phyloP scores from a whole-genome alignment of 2,329 filamentous ascomycete species.

The Fusarium sp. region DNA sequence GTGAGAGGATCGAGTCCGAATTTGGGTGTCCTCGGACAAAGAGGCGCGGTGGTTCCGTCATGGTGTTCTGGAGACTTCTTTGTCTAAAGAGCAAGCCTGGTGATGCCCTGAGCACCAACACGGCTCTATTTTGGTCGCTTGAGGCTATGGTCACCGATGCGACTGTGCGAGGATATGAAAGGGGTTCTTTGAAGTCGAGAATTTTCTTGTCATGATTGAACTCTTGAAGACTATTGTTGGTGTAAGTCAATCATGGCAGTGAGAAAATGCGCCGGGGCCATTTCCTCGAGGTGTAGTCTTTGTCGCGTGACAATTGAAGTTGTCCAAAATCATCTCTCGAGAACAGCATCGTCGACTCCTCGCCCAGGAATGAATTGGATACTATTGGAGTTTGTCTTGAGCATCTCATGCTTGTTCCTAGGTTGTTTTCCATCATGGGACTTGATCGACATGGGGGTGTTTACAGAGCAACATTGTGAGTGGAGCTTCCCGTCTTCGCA shows the following conservation, averaged over 20 bases:
- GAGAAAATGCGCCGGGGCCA: not conserved
- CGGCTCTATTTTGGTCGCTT: slow-evolving; percentile 24
- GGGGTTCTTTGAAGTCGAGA: slow-evolving; percentile 30
- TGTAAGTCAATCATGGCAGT: slow-evolving; percentile 25
- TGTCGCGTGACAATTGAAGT: slow-evolving; percentile 19
- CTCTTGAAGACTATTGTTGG: slow-evolving; percentile 31
- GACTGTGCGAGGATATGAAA: slow-evolving; percentile 9
- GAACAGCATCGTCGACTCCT: not conserved
- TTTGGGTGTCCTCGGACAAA: slow-evolving; percentile 29
- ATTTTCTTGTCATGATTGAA: slow-evolving; percentile 16
- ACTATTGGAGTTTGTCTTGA: slow-evolving; percentile 19
- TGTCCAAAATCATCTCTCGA: not conserved
- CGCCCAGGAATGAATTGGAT: slow-evolving; percentile 21
- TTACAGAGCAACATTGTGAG: slow-evolving; percentile 22
- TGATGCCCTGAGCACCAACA: not conserved
- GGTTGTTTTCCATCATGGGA: slow-evolving; percentile 32
- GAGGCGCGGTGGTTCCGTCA: slow-evolving; percentile 20
- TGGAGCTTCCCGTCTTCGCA: slow-evolving; percentile 20
- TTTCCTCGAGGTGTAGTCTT: slow-evolving; percentile 16
- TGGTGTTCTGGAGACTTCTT: slow-evolving; percentile 31
- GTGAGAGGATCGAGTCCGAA: slow-evolving; percentile 19
- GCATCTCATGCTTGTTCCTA: slow-evolving; percentile 14
- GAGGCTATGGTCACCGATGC: not conserved
- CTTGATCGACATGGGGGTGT: slow-evolving; percentile 17
- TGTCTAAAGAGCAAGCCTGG: slow-evolving; percentile 23